These are phyloP conservation scores for Venturia asperata DNA, from an alignment of 2,329 filamentous ascomycete genomes.

Conservation along the genomic window DNA sequence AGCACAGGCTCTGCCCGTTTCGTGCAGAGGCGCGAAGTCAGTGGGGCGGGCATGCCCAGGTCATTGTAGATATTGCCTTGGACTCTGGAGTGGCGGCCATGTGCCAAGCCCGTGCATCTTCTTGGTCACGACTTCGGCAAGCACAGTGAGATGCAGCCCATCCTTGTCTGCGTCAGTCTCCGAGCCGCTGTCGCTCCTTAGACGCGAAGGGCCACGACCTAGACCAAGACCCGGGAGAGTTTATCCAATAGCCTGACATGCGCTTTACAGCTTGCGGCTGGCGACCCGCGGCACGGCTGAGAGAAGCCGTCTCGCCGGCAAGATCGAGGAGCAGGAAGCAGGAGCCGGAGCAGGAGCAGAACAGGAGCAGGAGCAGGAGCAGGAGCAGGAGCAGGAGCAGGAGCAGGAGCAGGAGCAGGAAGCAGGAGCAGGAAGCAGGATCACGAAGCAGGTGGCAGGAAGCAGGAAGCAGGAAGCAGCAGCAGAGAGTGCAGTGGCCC, in stretches of 20 bases:
- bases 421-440: no score
- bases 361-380: no score
- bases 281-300: background rate
- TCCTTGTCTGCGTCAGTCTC: background rate
- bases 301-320: conserved; percentile 1
- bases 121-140: conserved; percentile 1
- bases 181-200: background rate
- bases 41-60: background rate
- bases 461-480: no score
- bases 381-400: no score
- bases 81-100: background rate
- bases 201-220: background rate
- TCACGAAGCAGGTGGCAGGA: no score
- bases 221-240: background rate
- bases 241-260: background rate
- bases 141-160: background rate
- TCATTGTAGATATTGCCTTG: no score
- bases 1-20: background rate
- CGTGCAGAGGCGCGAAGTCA: background rate
- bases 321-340: background rate
- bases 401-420: no score
- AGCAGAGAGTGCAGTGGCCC: no score
- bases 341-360: no score
- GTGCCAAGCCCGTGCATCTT: conserved; percentile 5
- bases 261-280: background rate